Base-by-base conservation (phyloP, 495 filamentous ascomycete species). In the Podospora australis region DNA sequence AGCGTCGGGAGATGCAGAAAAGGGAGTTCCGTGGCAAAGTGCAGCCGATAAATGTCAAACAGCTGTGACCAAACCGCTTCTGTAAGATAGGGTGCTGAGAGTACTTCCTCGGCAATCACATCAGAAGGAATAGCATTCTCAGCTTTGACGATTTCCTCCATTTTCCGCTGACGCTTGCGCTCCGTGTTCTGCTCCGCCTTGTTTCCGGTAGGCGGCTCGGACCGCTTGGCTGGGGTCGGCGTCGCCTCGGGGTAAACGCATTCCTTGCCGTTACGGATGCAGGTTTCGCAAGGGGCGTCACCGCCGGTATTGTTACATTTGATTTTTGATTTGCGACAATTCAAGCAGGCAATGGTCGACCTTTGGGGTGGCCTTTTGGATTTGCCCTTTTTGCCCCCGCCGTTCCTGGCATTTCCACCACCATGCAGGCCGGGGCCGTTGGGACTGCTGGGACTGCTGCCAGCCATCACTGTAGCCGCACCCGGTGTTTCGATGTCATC, bases 1-100 rank as follows among this genome's bases (percentile, higher is more conserved):
- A 94, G 84, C 0, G 84, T 87, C 1, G 85, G 82, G 11, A 86
- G 74, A 56, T 92, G 86, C 14, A 95, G 70, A 60, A 95, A 95
- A 2, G 88, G 87, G 39, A 95, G 73, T 40, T 90, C 81, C 0
- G 87, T 83, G 0, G 85, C 84, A 60, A 84, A 91, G 63, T 95
- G 86, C 13, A 86, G 72, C 66, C 89, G 82, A 63, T 88, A 95
- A 39, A 88, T 78, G 51, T 90, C 86, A 54, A 88, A 86, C 52
- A 88, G 62, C 46, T 80, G 78, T 53, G 79, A 78, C 82, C 82
- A 88, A 3, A 84, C 68, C 46, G 85, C 78, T 26, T 79, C 72
- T n/a, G 81, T 84, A 23, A 87, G 70, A 43, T 83, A 72, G 0
- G 70, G 57, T 21, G 70, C 70, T 32, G 74, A 72, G 48, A 79